phyloP scores from a whole-genome alignment of 2,329 filamentous ascomycete species.

The Pestalotiopsis fici region DNA sequence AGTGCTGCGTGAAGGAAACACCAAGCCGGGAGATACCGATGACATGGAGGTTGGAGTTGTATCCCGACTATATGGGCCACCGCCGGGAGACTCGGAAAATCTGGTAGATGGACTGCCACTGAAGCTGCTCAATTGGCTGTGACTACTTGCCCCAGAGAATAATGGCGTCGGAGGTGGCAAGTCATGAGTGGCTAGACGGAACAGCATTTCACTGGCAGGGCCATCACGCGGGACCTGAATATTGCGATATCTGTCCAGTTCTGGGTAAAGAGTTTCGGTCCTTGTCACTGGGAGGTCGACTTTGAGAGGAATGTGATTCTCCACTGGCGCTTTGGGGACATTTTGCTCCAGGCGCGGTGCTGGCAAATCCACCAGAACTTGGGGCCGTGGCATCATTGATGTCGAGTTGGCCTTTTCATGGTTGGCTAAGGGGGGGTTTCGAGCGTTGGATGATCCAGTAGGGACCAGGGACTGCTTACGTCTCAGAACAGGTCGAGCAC shows the following conservation, averaged over 20 bases:
- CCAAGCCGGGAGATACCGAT: constrained; percentile 69
- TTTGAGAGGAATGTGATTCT: constrained; percentile 42
- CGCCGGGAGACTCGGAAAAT: constrained; percentile 71
- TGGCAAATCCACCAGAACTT: constrained; percentile 34
- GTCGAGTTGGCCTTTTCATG: constrained; percentile 42
- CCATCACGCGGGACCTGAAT: constrained; percentile 38
- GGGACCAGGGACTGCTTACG: constrained; percentile 51
- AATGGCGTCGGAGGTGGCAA: constrained; percentile 68
- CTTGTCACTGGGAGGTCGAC: constrained; percentile 40
- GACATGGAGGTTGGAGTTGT: constrained; percentile 79
- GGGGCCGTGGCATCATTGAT: constrained; percentile 41
- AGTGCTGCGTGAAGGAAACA: constrained; percentile 48
- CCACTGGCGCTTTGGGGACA: constrained; percentile 44
- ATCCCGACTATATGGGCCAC: constrained; percentile 72
- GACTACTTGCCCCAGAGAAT: constrained; percentile 59
- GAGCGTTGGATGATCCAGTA: constrained; percentile 33
- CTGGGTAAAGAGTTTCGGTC: constrained; percentile 55
- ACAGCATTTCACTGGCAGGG: constrained; percentile 47
- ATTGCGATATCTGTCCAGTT: constrained; percentile 62
- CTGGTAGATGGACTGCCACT: constrained; percentile 75
- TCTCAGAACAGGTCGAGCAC: constrained; percentile 44
- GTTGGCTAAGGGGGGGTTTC: constrained; percentile 33
- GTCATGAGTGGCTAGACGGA: constrained; percentile 63
- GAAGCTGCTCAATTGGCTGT: constrained; percentile 53
- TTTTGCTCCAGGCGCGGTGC: constrained; percentile 40